These are phyloP conservation scores for Beverwykella pulmonaria DNA, from an alignment of 495 filamentous ascomycete species.

Conservation along the genomic window DNA sequence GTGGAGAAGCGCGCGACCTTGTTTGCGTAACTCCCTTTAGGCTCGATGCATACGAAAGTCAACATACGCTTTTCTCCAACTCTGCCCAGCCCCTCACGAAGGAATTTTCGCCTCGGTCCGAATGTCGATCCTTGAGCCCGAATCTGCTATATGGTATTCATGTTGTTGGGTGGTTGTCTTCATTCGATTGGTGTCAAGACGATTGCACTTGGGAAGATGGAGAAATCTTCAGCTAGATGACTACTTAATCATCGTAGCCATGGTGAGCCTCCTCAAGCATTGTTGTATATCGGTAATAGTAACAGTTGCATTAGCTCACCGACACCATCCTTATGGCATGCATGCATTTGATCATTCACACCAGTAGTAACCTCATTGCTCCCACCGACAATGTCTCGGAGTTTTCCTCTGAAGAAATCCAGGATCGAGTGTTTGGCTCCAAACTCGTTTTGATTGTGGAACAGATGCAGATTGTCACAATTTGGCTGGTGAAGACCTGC, in stretches of 20 bases:
- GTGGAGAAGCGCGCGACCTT: neutral
- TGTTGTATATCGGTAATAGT: neutral
- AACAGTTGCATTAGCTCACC: constrained; percentile 38
- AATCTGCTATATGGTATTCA: constrained; percentile 55
- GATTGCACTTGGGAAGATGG: constrained; percentile 50
- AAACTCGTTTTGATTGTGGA: constrained; percentile 58
- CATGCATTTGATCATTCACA: constrained; percentile 60
- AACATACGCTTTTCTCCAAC: neutral
- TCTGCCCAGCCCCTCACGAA: neutral
- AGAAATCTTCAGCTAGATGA: constrained; percentile 59
- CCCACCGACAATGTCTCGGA: constrained; percentile 56
- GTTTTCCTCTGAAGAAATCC: constrained; percentile 58
- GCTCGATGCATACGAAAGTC: neutral
- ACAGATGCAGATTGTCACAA: constrained; percentile 50
- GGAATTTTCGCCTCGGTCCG: neutral
- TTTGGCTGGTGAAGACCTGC: constrained; percentile 60
- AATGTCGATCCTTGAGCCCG: constrained; percentile 48
- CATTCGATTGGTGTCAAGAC: constrained; percentile 45
- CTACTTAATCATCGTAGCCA: constrained; percentile 60
- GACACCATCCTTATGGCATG: constrained; percentile 60
- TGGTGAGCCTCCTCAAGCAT: constrained; percentile 35
- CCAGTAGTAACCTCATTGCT: constrained; percentile 62
- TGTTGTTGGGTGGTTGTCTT: constrained; percentile 47
- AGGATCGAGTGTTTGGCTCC: constrained; percentile 53
- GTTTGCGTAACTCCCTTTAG: neutral